Evolutionary conservation across 306 rosid genomes (phyloP).

Genomic region (Canavalia ensiformis): DNA sequence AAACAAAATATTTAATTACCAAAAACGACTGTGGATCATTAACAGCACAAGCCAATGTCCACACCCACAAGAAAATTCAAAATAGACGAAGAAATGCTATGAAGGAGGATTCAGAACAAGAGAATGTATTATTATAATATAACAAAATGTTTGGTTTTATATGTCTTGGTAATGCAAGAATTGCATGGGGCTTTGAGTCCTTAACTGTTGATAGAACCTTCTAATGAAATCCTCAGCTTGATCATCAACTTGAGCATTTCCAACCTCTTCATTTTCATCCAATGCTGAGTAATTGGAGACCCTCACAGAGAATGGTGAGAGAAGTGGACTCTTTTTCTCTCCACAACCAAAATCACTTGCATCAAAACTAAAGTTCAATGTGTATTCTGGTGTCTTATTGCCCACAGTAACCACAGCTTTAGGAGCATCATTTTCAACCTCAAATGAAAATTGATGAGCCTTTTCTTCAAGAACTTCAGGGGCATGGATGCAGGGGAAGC

Average conservation of each 20-base stretch:
- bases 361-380: constrained; percentile 48
- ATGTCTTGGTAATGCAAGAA: constrained; percentile 51
- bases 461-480: constrained; percentile 53
- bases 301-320: constrained; percentile 58
- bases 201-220: constrained; percentile 65
- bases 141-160: background rate
- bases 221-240: constrained; percentile 67
- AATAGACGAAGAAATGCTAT: background rate
- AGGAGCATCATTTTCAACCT: constrained; percentile 23
- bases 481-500: constrained; percentile 62
- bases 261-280: constrained; percentile 54
- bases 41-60: constrained; percentile 1
- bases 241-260: constrained; percentile 55
- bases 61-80: background rate
- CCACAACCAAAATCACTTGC: constrained; percentile 48
- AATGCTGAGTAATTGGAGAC: constrained; percentile 58
- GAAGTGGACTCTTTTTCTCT: constrained; percentile 52
- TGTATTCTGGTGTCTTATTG: constrained; percentile 50
- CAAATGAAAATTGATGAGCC: background rate
- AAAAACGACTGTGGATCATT: constrained; percentile 10
- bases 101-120: no score
- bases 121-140: no score
- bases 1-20: constrained; percentile 9
- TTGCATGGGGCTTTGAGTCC: constrained; percentile 56
- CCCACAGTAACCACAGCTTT: constrained; percentile 47